A percentile compares a stretch with the other conserved stretches of the same genome.
These are phyloP conservation scores for Huntiella moniliformis DNA, from an alignment of 2,329 filamentous ascomycete genomes.

Conservation along the genomic window DNA sequence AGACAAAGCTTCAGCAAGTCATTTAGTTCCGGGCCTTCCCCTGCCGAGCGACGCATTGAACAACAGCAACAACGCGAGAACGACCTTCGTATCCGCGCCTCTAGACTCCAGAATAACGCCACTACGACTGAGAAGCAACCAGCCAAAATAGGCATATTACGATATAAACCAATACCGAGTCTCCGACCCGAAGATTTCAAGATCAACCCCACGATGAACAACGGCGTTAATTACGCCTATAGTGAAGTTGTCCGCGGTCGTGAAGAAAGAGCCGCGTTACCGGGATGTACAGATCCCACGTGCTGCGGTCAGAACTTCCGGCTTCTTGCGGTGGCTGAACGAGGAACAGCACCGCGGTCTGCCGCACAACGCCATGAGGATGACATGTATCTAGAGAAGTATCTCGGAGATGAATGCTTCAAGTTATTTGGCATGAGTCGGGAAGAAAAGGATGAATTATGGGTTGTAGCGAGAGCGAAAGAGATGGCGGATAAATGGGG, in stretches of 20 bases:
- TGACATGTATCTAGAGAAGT: conserved; percentile 33
- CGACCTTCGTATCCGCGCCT: background rate
- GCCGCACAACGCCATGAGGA: conserved; percentile 23
- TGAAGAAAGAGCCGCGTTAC: conserved; percentile 48
- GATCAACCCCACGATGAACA: conserved; percentile 54
- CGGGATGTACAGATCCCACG: conserved; percentile 53
- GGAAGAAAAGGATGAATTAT: conserved; percentile 43
- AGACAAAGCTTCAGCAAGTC: background rate
- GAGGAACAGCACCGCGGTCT: conserved; percentile 22
- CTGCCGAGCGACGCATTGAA: background rate
- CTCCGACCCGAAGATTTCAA: conserved; percentile 60
- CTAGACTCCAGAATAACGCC: background rate
- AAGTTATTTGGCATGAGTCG: conserved; percentile 37
- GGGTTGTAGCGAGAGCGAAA: conserved; percentile 59
- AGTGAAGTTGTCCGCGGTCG: conserved; percentile 54
- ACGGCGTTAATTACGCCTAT: conserved; percentile 55
- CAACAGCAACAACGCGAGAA: background rate
- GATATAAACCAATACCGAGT: conserved; percentile 20
- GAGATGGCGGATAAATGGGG: conserved; percentile 57
- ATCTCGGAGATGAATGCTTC: conserved; percentile 39
- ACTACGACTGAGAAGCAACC: background rate
- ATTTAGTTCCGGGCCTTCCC: conserved; percentile 5
- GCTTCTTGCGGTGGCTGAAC: conserved; percentile 39
- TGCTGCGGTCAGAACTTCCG: conserved; percentile 62
- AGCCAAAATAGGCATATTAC: conserved; percentile 1